Evolutionary conservation across 352 stramenopile genomes (phyloP).

Genomic region (Peronospora tabacina): DNA sequence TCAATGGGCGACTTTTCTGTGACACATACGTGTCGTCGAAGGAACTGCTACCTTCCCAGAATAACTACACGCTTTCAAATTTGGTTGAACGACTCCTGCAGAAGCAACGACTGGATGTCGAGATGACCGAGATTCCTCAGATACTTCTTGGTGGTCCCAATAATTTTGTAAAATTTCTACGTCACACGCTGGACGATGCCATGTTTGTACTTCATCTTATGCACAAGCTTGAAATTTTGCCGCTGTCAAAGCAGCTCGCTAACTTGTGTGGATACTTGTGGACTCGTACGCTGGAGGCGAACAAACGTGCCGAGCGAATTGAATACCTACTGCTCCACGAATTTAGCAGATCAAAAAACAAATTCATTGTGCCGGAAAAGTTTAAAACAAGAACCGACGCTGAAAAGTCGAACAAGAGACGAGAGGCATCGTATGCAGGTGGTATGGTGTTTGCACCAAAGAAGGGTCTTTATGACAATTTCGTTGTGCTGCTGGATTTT

Average conservation of each 20-base stretch:
- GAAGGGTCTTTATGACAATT: slow-evolving; percentile 99
- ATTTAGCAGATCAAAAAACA: slow-evolving; percentile 91
- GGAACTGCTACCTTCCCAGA: slow-evolving; percentile 95
- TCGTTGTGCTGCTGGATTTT: slow-evolving; percentile 99
- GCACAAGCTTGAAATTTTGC: slow-evolving; percentile 97
- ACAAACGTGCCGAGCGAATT: slow-evolving; percentile 97
- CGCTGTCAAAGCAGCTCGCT: slow-evolving; percentile 97
- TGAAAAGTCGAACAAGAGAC: slow-evolving; percentile 47
- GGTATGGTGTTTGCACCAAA: slow-evolving; percentile 99
- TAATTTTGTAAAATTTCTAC: slow-evolving; percentile 91
- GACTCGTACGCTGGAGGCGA: slow-evolving; percentile 92
- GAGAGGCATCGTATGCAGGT: slow-evolving; percentile 94
- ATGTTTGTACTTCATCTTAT: slow-evolving; percentile 95
- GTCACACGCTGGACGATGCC: slow-evolving; percentile 93
- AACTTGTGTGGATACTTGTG: slow-evolving; percentile 98
- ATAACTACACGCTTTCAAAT: slow-evolving; percentile 95
- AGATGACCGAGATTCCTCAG: slow-evolving; percentile 92
- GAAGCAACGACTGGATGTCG: slow-evolving; percentile 86
- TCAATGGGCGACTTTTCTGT: slow-evolving; percentile 93
- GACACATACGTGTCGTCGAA: slow-evolving; percentile 98
- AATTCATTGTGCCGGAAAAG: slow-evolving; percentile 98
- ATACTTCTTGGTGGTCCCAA: slow-evolving; percentile 83
- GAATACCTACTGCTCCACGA: slow-evolving; percentile 99
- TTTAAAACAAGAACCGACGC: slow-evolving; percentile 61
- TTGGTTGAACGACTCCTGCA: slow-evolving; percentile 89